These are phyloP conservation scores for Waltergamsia citrina DNA, from an alignment of 2,329 filamentous ascomycete genomes.

Conservation along the genomic window DNA sequence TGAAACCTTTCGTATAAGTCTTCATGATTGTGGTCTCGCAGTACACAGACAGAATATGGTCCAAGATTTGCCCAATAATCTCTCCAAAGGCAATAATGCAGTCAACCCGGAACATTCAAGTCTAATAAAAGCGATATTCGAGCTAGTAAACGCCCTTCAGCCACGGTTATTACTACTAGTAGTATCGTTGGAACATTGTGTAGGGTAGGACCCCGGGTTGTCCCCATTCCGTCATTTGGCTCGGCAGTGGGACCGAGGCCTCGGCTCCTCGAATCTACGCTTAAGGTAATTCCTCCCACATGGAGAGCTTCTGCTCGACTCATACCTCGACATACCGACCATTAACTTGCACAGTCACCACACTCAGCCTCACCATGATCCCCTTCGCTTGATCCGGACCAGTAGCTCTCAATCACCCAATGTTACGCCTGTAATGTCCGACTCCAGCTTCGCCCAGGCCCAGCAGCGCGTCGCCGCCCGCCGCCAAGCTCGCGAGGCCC, in stretches of 20 bases:
- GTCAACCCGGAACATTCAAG: too few relatives aligned
- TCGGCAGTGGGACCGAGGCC: constrained; percentile 2
- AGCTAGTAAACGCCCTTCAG: too few relatives aligned
- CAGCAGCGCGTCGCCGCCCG: constrained; percentile 79
- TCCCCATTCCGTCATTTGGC: neutral
- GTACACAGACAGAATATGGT: too few relatives aligned
- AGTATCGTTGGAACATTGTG: too few relatives aligned
- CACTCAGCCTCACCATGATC: neutral
- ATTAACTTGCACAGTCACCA: neutral
- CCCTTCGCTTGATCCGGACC: neutral
- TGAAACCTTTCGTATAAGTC: too few relatives aligned
- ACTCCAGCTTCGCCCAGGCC: constrained; percentile 72
- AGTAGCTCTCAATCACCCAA: too few relatives aligned
- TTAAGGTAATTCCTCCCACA: neutral
- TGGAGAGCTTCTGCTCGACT: neutral
- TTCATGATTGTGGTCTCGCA: too few relatives aligned
- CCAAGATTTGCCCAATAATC: too few relatives aligned
- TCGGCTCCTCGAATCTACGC: neutral
- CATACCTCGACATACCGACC: neutral
- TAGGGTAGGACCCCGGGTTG: neutral
- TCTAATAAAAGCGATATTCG: too few relatives aligned
- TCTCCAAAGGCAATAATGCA: too few relatives aligned
- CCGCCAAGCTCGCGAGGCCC: constrained; percentile 64
- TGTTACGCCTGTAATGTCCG: constrained; percentile 34
- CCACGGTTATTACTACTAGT: too few relatives aligned